These are phyloP conservation scores for Colletotrichum spinosum DNA, from an alignment of 2,329 filamentous ascomycete genomes.

Conservation along the genomic window DNA sequence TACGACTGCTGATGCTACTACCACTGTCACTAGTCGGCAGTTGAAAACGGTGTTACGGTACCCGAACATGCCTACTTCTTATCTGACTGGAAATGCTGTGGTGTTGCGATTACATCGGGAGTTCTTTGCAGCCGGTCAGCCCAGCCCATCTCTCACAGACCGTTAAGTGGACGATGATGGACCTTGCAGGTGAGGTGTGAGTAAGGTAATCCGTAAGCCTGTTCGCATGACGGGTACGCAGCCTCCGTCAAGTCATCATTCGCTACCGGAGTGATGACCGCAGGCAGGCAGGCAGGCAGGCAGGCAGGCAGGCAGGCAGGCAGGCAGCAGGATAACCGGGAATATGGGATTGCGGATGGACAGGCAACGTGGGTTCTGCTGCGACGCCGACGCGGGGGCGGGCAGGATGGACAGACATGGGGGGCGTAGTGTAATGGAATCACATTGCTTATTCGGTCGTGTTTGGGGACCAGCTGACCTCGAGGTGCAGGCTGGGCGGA, in stretches of 20 bases:
- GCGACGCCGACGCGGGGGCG: neutral
- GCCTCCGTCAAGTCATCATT: too few relatives aligned
- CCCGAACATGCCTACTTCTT: neutral
- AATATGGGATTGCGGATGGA: neutral
- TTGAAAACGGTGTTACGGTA: conserved; percentile 12
- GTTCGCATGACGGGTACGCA: neutral
- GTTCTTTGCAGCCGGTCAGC: too few relatives aligned
- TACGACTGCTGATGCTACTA: neutral
- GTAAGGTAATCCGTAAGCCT: too few relatives aligned
- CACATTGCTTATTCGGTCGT: neutral
- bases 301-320: too few relatives aligned
- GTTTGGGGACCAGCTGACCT: conserved; percentile 27
- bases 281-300: too few relatives aligned
- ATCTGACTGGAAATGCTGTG: too few relatives aligned
- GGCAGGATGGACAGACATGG: conserved; percentile 17
- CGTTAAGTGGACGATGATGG: too few relatives aligned
- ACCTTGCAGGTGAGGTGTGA: too few relatives aligned
- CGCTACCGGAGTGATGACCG: too few relatives aligned
- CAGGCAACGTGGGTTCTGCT: neutral
- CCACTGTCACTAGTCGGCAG: neutral
- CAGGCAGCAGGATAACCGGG: neutral
- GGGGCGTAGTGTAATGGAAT: neutral
- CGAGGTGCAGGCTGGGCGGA: conserved; percentile 26
- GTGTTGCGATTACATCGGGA: too few relatives aligned
- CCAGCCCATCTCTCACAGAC: too few relatives aligned